Evolutionary conservation across 805 yeast species (phyloP), one percentile per base, ranked within the genome.

Genomic region (Saccharomycopsis sp.): DNA sequence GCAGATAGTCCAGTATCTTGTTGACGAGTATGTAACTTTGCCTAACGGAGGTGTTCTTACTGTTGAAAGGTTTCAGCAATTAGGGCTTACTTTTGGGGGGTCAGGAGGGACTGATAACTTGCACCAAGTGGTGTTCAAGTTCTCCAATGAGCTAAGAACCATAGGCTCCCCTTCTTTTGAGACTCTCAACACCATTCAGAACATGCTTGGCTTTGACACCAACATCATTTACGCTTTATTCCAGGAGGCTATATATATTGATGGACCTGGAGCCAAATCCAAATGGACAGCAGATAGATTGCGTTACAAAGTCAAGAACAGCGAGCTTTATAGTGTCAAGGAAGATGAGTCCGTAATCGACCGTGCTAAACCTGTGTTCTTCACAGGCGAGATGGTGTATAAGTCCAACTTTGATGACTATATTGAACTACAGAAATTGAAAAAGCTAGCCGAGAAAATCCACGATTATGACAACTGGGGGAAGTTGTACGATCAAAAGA

Each of bases 161-260:
- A 63, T 66, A 23, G 79, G 75, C 0, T 57, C 63, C 23, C 75
- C 80, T 2, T 68, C 80, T 2, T 76, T 75, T 59, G 65, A 61
- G 16, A 69, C 75, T 0, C 68, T 79, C 57, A 61, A 55, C 23
- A 50, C 61, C 1, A 59, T 80, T 12, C 74, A 76, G 60, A 66
- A 65, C 51, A 62, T 57, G 23, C 65, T 70, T 7, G 68, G 76
- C 1, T 82, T 80, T 64, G 85, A 81, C 58, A 76, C 85, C 2
- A 82, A 82, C 61, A 68, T 78, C 34, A 63, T 82, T 16, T 82
- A 82, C 63, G 81, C 82, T 2, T 69, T 83, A 47, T 75, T 81
- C 62, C 85, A 81, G 64, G 86, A 82, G 61, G 81, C 84, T 3
- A 81, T 82, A 15, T 82, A 82, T 65, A 70, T 79, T 59, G 81